Base-by-base conservation (phyloP, 2,329 filamentous ascomycete genomes). In the Fusarium anthophilum region DNA sequence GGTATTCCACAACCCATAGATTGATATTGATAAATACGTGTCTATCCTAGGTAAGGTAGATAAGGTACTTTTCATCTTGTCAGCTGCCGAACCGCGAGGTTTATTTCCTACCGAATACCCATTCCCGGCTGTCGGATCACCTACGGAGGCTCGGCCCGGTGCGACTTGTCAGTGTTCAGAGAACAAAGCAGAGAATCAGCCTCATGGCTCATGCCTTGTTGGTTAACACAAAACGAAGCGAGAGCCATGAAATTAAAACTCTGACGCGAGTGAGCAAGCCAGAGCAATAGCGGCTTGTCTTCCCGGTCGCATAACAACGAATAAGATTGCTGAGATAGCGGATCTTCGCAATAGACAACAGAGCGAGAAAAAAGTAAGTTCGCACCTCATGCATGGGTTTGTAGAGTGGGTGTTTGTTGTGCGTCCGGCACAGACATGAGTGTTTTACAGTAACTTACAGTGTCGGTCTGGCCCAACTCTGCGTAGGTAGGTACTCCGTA, bases 341-440 rank as follows among this genome's bases (percentile, higher is more conserved):
- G 50, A 48, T 45, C 44, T 48, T 74, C 50, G 50, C n/a, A 62
- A 72, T 44, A 48, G 56, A 44, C 41, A 65, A 51, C 28, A 66
- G 44, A 60, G 17, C 28, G 39, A 61, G 51, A 30, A 68, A 64
- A 75, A 75, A 71, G 73, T 62, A 75, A 75, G 43, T 53, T 71
- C 45, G 69, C 73, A 32, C 32, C 32, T 32, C 32, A 71, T 73
- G 48, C 32, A 64, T 65, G 51, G 35, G 53, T 47, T 60, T 55
- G 28, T 50, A 43, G 32, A 66, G 51, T 65, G 72, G 50, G 63
- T 35, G 32, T 35, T 35, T 69, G 72, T 65, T 53, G 50, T 64
- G 66, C 43, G 50, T 51, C 53, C 53, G 63, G 71, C 59, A 72
- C 55, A 71, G 48, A 43, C 60, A 55, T n/a, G 45, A 51, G 62